Evolutionary conservation across 306 rosid genomes (phyloP), one percentile per base, ranked within the genome.

Genomic region (Senna tora): DNA sequence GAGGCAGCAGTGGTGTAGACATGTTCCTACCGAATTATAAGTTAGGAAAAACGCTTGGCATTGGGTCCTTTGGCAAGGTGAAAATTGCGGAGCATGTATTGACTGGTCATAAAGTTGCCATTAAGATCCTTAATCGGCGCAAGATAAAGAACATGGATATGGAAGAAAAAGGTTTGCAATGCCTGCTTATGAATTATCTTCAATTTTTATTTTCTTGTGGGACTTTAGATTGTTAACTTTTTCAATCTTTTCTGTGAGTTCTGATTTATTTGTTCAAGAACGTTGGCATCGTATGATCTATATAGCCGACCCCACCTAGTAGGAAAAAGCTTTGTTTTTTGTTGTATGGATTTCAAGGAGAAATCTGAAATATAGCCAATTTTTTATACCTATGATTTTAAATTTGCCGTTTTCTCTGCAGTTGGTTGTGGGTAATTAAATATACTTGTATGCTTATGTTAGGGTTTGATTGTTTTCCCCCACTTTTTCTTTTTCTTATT

Each of bases 41-140:
- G 76, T 80, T 94, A 60, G 98, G 96, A 30, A 94, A 87, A 85
- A 94, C 96, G 33, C 95, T 94, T 72, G 96, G 98, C 38, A 83
- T 91, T 63, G 98, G 98, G 52, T 73, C 96, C 73, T 91, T 92
- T 60, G 95, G 95, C 50, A 91, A 94, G 81, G 98, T 94, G 78
- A 91, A 87, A 84, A 84, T 89, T 82, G 98, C 98, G 28, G 94
- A 86, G 80, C 95, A 94, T 81, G 85, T 85, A 34, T 69, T 86
- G 75, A 94, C 97, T 69, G 92, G 98, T 33, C 91, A 84, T 74
- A 87, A 94, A 78, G 98, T 94, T 59, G 98, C 98, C 51, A 88
- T 94, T 28, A 91, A 94, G 91, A 86, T 94, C 71, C 96, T 94
- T 50, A 94, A 94, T 75, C 90, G 94, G 11, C 86, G 83, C 10